A percentile compares a stretch with the other conserved stretches of the same genome.
Evolutionary conservation across 75 land plant genomes (phyloP).

Genomic region (Sequoiadendron giganteum): DNA sequence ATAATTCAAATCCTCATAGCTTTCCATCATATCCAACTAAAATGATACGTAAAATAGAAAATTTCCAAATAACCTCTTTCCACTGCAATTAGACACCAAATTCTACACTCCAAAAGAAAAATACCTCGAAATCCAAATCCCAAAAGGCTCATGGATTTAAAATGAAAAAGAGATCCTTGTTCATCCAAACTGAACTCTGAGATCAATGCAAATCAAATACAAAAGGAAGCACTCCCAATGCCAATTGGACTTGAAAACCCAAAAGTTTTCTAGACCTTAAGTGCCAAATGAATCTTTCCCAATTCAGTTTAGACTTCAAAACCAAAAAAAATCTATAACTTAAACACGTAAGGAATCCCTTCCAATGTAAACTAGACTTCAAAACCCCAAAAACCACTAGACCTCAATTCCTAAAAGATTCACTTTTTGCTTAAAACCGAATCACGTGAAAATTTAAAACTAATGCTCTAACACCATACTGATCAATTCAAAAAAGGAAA

Average conservation of each 20-base stretch:
- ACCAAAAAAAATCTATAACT: background rate
- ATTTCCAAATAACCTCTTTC: background rate
- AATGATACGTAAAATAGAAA: background rate
- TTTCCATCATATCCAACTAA: conserved; percentile 6
- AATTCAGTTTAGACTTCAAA: background rate
- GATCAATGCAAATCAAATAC: background rate
- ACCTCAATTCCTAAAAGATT: background rate
- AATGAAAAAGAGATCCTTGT: background rate
- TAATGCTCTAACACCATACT: no score
- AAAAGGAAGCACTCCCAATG: background rate
- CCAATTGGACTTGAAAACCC: background rate
- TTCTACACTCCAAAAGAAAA: background rate
- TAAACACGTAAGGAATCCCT: background rate
- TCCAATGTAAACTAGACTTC: background rate
- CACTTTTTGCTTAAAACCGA: no score
- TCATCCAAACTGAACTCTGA: background rate
- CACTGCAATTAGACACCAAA: background rate
- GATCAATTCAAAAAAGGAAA: no score
- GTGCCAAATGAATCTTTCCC: background rate
- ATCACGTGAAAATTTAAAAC: no score
- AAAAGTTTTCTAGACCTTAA: background rate
- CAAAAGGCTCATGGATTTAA: background rate
- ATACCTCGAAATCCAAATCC: background rate
- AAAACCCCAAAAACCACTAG: background rate
- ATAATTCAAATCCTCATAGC: background rate